phyloP scores from a whole-genome alignment of 306 rosid genomes.

The Medicago arabica region DNA sequence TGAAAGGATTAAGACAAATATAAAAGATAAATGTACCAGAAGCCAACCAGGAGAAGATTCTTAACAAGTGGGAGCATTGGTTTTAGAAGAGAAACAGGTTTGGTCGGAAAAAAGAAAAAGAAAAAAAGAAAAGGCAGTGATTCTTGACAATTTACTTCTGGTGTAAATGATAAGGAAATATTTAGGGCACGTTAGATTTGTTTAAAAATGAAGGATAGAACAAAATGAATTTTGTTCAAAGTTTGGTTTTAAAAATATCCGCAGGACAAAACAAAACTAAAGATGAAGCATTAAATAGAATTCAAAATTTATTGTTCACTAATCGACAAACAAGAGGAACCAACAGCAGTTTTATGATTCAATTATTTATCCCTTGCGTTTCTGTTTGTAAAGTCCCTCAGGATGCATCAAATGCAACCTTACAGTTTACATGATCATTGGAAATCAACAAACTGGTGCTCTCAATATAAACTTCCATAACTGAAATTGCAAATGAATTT shows the following conservation, averaged over 20 bases:
- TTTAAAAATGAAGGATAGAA: not conserved
- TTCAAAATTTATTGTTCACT: not conserved
- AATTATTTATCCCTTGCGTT: not conserved
- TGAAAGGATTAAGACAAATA: constrained; percentile 46
- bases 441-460: not conserved
- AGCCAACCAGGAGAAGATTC: constrained; percentile 20
- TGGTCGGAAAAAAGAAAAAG: too few species aligned
- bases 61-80: not conserved
- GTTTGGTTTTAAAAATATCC: not conserved
- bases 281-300: not conserved
- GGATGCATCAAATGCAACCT: not conserved
- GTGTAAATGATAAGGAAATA: not conserved
- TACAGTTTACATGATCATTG: not conserved
- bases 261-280: not conserved
- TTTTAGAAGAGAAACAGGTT: not conserved
- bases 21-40: constrained; percentile 19
- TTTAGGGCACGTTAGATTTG: not conserved
- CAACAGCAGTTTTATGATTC: not conserved
- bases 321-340: not conserved
- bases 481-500: not conserved
- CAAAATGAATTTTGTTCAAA: not conserved
- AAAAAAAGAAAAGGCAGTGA: not conserved
- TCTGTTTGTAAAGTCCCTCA: not conserved
- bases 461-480: not conserved
- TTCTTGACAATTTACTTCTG: constrained; percentile 13